A percentile compares a stretch with the other conserved stretches of the same genome.
Conservation (phyloP, 768 basidiomycete genomes). For the Albatrellus ellisii region DNA sequence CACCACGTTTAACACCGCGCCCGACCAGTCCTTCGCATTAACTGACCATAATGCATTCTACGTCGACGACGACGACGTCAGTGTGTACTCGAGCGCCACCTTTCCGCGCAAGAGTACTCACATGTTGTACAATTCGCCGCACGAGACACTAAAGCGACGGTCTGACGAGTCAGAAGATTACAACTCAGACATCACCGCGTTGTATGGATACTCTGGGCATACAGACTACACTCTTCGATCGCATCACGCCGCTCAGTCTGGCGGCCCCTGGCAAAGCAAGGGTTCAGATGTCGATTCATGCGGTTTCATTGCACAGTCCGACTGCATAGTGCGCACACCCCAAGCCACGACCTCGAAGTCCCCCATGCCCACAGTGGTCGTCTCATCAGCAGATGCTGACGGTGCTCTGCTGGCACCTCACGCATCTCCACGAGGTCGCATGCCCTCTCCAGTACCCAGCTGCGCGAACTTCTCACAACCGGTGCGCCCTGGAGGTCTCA, state of each 20-base stretch:
- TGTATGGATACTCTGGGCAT: no score
- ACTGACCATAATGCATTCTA: constrained; percentile 7
- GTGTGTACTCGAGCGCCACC: constrained; percentile 27
- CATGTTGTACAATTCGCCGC: background rate
- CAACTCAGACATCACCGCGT: no score
- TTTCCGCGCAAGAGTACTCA: constrained; percentile 24
- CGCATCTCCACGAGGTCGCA: constrained; percentile 19
- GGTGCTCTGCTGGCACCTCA: constrained; percentile 5
- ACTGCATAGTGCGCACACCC: background rate
- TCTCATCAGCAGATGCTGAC: constrained; percentile 29
- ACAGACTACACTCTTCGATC: no score
- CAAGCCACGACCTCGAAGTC: background rate
- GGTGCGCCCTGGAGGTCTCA: constrained; percentile 30
- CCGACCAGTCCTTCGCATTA: constrained; percentile 9
- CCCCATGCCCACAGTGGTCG: constrained; percentile 36
- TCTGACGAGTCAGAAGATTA: no score
- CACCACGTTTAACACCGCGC: constrained; percentile 8
- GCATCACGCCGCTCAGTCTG: no score
- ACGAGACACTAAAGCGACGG: no score
- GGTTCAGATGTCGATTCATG: no score
- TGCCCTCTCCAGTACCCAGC: constrained; percentile 31
- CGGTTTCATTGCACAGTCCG: background rate
- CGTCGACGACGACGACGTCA: constrained; percentile 24
- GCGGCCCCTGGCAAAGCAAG: no score
- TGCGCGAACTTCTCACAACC: constrained; percentile 55